Evolutionary conservation across 192 early-diverging fungal genomes (phyloP).

Genomic region (Jimgerdemannia lactiflua): DNA sequence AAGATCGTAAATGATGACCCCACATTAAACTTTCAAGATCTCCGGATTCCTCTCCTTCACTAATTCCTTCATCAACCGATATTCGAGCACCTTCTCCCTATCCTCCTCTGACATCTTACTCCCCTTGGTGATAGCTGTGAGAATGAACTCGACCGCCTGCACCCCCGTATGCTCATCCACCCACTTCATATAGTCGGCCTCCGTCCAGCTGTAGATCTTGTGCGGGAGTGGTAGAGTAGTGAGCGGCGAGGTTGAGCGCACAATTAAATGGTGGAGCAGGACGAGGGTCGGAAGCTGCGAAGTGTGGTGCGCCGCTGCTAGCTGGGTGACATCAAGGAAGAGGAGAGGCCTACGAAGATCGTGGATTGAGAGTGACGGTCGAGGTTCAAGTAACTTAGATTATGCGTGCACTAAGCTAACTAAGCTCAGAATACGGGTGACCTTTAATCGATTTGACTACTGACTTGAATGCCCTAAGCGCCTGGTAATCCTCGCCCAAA

Average conservation of each 20-base stretch:
- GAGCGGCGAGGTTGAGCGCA: slow-evolving; percentile 41
- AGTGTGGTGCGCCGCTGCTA: slow-evolving; percentile 46
- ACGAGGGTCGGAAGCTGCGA: slow-evolving; percentile 42
- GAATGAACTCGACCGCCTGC: slow-evolving; percentile 40
- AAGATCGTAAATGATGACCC: no score
- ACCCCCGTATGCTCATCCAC: slow-evolving; percentile 53
- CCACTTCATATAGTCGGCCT: slow-evolving; percentile 67
- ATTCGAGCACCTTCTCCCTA: slow-evolving; percentile 20
- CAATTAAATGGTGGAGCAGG: slow-evolving; percentile 62
- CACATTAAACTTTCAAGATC: background rate
- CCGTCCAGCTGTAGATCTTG: slow-evolving; percentile 51
- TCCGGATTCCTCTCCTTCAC: slow-evolving; percentile 1
- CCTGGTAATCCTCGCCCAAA: slow-evolving; percentile 51
- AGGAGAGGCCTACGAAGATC: slow-evolving; percentile 47
- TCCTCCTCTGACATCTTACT: slow-evolving; percentile 22
- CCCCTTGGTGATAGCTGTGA: slow-evolving; percentile 19
- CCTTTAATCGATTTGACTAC: background rate
- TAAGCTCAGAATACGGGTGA: no score
- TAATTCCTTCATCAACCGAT: slow-evolving; percentile 21
- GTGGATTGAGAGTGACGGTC: no score
- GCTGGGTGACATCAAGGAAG: slow-evolving; percentile 58
- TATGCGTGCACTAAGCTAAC: background rate
- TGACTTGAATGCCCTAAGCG: slow-evolving; percentile 59
- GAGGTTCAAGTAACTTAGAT: no score
- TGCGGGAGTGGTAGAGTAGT: slow-evolving; percentile 50